Percentiles rank a stretch among this genome's conserved stretches.
phyloP scores from a whole-genome alignment of 106 monocot species.

The Dioscorea zingiberensis region DNA sequence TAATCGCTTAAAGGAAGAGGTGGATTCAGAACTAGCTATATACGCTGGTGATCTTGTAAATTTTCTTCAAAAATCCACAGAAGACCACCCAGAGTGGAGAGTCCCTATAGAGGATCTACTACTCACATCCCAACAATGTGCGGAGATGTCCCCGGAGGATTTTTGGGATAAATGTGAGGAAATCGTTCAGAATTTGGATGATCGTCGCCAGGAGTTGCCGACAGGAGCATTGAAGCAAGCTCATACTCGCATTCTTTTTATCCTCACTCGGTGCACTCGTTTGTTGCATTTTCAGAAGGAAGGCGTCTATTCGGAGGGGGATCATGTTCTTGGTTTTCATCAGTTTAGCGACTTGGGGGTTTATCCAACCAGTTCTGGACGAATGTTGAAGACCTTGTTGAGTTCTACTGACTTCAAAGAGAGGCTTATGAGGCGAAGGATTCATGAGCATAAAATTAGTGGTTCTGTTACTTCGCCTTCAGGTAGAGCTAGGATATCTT shows the following conservation, averaged over 20 bases:
- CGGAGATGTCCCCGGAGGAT: conserved; percentile 71
- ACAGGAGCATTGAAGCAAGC: conserved; percentile 79
- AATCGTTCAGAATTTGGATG: conserved; percentile 82
- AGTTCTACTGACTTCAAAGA: conserved; percentile 52
- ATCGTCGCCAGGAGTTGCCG: conserved; percentile 72
- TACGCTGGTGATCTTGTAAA: conserved; percentile 67
- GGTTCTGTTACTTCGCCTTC: conserved; percentile 28
- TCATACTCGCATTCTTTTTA: conserved; percentile 86
- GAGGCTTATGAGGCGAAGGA: conserved; percentile 36
- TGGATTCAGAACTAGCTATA: conserved; percentile 63
- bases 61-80: conserved; percentile 43
- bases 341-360: conserved; percentile 91
- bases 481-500: conserved; percentile 69
- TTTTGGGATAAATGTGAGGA: conserved; percentile 80
- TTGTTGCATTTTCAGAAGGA: conserved; percentile 87
- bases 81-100: conserved; percentile 51
- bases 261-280: conserved; percentile 86
- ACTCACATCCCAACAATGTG: conserved; percentile 55
- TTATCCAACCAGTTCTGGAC: conserved; percentile 38
- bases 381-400: conserved; percentile 29
- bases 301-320: conserved; percentile 23
- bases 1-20: conserved; percentile 67
- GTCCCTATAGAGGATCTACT: conserved; percentile 70
- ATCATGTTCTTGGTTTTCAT: conserved; percentile 65
- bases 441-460: conserved; percentile 37